Percentiles rank a stretch among this genome's conserved stretches.
These are phyloP conservation scores for Prunus padus DNA, from an alignment of 306 rosid species.

Conservation along the genomic window DNA sequence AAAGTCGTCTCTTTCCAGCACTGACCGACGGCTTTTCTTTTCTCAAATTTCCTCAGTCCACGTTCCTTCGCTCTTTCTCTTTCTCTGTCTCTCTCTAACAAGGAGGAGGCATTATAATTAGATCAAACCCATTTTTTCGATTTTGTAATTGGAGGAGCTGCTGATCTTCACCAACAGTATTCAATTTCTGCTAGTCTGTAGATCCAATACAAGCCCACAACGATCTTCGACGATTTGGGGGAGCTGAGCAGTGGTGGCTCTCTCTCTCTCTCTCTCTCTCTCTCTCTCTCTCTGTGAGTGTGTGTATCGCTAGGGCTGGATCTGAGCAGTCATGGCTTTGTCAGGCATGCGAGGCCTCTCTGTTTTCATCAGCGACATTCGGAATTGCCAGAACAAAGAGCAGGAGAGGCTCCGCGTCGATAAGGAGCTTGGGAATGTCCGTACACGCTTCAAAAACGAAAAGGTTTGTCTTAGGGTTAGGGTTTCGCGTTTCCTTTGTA, in stretches of 20 bases:
- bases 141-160: conserved; percentile 32
- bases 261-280: conserved; percentile 13
- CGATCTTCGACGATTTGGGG: conserved; percentile 46
- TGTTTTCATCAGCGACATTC: conserved; percentile 94
- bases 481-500: neutral
- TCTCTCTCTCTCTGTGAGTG: neutral
- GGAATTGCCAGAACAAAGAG: conserved; percentile 97
- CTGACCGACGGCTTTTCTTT: conserved; percentile 46
- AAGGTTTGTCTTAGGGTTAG: conserved; percentile 43
- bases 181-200: conserved; percentile 5
- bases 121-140: neutral
- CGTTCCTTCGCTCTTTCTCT: conserved; percentile 30
- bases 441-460: conserved; percentile 96
- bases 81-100: conserved; percentile 4
- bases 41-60: conserved; percentile 58
- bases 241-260: conserved; percentile 25
- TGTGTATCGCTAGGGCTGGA: conserved; percentile 35
- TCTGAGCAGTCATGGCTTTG: conserved; percentile 84
- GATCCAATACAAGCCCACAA: conserved; percentile 46
- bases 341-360: conserved; percentile 99
- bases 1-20: conserved; percentile 51
- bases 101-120: neutral
- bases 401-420: conserved; percentile 96
- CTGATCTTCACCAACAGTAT: conserved; percentile 23
- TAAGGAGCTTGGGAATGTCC: conserved; percentile 96